Evolutionary conservation across 345 rosid species (phyloP).

Genomic region (Brassica juncea): DNA sequence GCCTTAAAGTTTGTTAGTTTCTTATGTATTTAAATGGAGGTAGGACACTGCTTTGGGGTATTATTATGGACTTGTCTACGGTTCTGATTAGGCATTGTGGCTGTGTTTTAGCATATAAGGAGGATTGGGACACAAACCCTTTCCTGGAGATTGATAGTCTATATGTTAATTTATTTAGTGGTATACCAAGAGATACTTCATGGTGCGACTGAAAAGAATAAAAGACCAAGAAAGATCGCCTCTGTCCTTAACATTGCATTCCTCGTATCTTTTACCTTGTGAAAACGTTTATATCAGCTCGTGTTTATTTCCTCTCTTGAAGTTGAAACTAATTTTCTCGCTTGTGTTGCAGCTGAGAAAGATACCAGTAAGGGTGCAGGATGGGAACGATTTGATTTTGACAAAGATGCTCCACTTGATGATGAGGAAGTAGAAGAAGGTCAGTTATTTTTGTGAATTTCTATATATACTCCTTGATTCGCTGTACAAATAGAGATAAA

Average conservation of each 20-base stretch:
- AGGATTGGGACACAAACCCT: background rate
- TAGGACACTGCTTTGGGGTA: conserved; percentile 15
- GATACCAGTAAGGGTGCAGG: conserved; percentile 75
- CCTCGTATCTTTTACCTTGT: background rate
- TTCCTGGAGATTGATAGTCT: background rate
- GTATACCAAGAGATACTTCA: background rate
- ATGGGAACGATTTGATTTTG: conserved; percentile 88
- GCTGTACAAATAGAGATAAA: background rate
- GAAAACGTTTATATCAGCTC: background rate
- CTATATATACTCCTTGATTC: background rate
- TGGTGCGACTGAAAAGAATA: background rate
- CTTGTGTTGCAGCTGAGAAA: conserved; percentile 61
- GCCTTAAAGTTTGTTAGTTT: conserved; percentile 8
- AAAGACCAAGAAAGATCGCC: conserved; percentile 2
- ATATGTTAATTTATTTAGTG: background rate
- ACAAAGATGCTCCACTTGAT: conserved; percentile 91
- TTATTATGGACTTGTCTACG: background rate
- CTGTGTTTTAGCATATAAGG: background rate
- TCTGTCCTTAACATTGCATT: background rate
- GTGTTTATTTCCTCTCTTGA: background rate
- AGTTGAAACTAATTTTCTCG: background rate
- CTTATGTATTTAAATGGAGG: background rate
- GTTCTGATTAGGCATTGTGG: background rate
- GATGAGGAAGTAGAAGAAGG: conserved; percentile 88
- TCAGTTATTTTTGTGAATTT: background rate